Conservation (phyloP, 2,329 filamentous ascomycete species). For the Venturia oleaginea region DNA sequence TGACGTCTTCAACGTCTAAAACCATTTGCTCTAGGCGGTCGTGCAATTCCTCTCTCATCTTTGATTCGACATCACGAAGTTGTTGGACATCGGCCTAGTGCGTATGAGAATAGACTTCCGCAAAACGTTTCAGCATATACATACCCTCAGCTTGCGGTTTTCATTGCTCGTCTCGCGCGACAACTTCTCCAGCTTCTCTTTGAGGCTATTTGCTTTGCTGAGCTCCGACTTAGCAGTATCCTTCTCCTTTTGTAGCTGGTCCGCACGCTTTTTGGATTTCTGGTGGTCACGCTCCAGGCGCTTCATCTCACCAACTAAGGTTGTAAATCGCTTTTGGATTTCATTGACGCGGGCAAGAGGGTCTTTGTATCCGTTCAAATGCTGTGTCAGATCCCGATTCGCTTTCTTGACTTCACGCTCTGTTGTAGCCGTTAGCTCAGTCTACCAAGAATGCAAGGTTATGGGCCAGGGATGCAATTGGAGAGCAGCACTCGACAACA, state of each 20-base stretch:
- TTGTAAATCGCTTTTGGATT: slow-evolving; percentile 82
- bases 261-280: slow-evolving; percentile 91
- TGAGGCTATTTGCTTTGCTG: slow-evolving; percentile 80
- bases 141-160: slow-evolving; percentile 95
- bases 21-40: slow-evolving; percentile 73
- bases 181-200: slow-evolving; percentile 94
- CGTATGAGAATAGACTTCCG: neutral
- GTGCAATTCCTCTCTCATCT: slow-evolving; percentile 74
- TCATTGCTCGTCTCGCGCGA: slow-evolving; percentile 91
- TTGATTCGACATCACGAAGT: slow-evolving; percentile 75
- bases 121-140: slow-evolving; percentile 17
- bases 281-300: slow-evolving; percentile 86
- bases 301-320: slow-evolving; percentile 91
- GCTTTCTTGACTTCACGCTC: slow-evolving; percentile 81
- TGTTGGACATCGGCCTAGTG: slow-evolving; percentile 72
- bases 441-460: neutral
- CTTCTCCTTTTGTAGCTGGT: slow-evolving; percentile 93
- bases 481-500: neutral
- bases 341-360: slow-evolving; percentile 51
- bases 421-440: slow-evolving; percentile 1
- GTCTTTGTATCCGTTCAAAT: slow-evolving; percentile 9
- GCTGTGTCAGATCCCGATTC: slow-evolving; percentile 56
- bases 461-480: neutral
- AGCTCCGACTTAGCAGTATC: slow-evolving; percentile 81
- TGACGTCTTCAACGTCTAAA: slow-evolving; percentile 77